Evolutionary conservation across 495 filamentous ascomycete species (phyloP).

Genomic region (Bacidia rubella): DNA sequence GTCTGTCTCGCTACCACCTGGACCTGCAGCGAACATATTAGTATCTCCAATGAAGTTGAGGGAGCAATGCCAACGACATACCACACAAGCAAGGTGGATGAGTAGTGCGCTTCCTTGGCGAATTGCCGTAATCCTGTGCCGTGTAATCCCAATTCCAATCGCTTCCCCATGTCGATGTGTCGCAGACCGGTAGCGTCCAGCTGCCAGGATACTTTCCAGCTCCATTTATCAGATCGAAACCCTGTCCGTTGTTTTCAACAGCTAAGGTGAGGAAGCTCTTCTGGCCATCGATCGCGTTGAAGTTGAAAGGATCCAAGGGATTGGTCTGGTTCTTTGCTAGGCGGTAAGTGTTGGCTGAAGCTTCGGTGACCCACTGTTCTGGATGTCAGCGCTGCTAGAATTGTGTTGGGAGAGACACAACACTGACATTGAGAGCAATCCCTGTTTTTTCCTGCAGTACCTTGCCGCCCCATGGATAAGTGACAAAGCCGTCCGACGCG

Average conservation of each 20-base stretch:
- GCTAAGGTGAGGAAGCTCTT: too few relatives aligned
- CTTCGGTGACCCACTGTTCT: slow-evolving; percentile 7
- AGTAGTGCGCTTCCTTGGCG: background rate
- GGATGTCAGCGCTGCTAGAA: background rate
- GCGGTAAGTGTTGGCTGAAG: slow-evolving; percentile 8
- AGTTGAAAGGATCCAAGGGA: slow-evolving; percentile 3
- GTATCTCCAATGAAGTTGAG: background rate
- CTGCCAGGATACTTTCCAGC: slow-evolving; percentile 4
- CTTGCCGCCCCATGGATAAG: too few relatives aligned
- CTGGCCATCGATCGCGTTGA: background rate
- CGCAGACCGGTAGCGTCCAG: slow-evolving; percentile 7
- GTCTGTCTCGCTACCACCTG: background rate
- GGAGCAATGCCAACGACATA: background rate
- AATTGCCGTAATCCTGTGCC: background rate
- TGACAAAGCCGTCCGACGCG: too few relatives aligned
- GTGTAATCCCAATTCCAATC: slow-evolving; percentile 8
- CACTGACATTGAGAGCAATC: too few relatives aligned
- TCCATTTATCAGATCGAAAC: background rate
- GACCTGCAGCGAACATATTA: background rate
- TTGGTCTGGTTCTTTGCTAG: slow-evolving; percentile 1
- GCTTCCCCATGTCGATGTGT: slow-evolving; percentile 1
- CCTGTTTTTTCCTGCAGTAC: too few relatives aligned
- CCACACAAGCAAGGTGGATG: slow-evolving; percentile 7
- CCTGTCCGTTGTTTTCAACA: too few relatives aligned
- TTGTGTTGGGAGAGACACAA: too few relatives aligned